Conservation (phyloP, 371 early-diverging fungal species). For the Lichtheimia ramosa region DNA sequence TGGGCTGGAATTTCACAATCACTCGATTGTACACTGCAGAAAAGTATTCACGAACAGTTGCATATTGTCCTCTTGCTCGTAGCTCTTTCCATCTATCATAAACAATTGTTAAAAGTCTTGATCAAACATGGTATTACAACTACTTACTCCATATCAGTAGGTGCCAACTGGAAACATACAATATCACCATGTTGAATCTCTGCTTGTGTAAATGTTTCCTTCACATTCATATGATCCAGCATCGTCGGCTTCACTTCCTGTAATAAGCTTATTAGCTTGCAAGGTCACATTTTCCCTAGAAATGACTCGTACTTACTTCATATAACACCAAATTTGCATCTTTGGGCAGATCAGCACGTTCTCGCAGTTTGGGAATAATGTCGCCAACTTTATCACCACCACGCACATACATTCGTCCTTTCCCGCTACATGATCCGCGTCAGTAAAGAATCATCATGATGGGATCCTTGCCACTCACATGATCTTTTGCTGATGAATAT, state of each 20-base stretch:
- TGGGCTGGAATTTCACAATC: constrained; percentile 70
- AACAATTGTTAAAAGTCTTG: neutral
- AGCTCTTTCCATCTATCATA: constrained; percentile 13
- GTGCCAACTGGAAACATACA: constrained; percentile 72
- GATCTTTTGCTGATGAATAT: constrained; percentile 62
- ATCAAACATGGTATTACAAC: too few relatives aligned
- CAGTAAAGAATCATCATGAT: too few relatives aligned
- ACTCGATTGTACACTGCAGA: constrained; percentile 67
- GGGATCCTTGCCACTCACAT: constrained; percentile 44
- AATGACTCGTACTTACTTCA: constrained; percentile 52
- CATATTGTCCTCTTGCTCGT: constrained; percentile 22
- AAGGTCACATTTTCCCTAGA: too few relatives aligned
- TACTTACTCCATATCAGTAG: constrained; percentile 59
- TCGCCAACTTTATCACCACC: constrained; percentile 62
- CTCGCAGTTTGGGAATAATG: constrained; percentile 58
- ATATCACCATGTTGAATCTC: constrained; percentile 89
- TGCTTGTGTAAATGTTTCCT: constrained; percentile 61
- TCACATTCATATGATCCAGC: constrained; percentile 71
- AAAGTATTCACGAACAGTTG: constrained; percentile 70
- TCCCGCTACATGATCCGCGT: constrained; percentile 37
- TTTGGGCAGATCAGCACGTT: constrained; percentile 55
- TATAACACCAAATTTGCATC: constrained; percentile 63
- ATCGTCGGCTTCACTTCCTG: constrained; percentile 86
- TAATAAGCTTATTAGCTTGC: neutral
- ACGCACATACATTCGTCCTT: constrained; percentile 67